Conservation (phyloP, 345 rosid genomes). For the Citropsis articulata region DNA sequence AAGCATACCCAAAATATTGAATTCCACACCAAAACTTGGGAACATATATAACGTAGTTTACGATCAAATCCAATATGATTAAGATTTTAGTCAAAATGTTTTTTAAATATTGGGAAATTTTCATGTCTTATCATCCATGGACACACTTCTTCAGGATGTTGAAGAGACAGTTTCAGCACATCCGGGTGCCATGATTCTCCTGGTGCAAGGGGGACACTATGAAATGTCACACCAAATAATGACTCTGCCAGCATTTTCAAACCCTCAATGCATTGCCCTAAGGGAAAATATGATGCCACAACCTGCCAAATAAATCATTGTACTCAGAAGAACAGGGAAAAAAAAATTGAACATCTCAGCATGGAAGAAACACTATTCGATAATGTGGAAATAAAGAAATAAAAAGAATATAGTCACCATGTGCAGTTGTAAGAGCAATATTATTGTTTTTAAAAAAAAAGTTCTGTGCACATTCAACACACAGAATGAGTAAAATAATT, state of each 20-base stretch:
- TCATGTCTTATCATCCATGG: slow-evolving; percentile 5
- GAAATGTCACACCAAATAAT: slow-evolving; percentile 79
- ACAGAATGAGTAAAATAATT: slow-evolving; percentile 13
- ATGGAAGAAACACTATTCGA: neutral
- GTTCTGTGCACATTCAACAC: neutral
- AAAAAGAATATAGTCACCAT: neutral
- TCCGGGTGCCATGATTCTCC: slow-evolving; percentile 98
- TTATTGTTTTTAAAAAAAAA: neutral
- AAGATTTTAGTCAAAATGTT: neutral
- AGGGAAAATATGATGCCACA: slow-evolving; percentile 85
- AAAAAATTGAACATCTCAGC: neutral
- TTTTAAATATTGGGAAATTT: neutral
- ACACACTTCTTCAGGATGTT: slow-evolving; percentile 89
- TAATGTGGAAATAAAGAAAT: slow-evolving; percentile 7
- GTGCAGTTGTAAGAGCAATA: neutral
- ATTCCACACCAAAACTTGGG: neutral
- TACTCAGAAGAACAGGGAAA: neutral
- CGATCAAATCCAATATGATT: neutral
- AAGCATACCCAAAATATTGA: neutral
- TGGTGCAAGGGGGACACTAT: slow-evolving; percentile 54
- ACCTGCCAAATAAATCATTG: slow-evolving; percentile 40
- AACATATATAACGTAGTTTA: neutral
- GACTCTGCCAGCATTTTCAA: slow-evolving; percentile 71
- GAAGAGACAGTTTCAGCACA: slow-evolving; percentile 78
- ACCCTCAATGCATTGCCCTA: slow-evolving; percentile 83